Evolutionary conservation across 768 basidiomycete genomes (phyloP).

Genomic region (Pleurotus platypus): DNA sequence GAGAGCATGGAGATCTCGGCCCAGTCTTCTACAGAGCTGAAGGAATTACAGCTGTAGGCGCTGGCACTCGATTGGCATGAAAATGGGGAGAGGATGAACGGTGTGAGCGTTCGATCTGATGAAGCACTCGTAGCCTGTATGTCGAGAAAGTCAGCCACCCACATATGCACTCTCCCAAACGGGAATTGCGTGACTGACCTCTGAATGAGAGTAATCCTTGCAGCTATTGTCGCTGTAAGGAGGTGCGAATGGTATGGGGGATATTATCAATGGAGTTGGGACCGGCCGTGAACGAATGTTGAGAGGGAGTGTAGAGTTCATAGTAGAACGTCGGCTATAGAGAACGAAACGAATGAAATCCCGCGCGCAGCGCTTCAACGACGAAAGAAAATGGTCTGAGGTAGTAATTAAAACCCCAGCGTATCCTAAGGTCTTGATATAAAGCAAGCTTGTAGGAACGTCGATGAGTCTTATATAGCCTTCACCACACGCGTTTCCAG

Average conservation of each 20-base stretch:
- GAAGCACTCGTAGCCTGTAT: not conserved
- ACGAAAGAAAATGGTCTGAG: not conserved
- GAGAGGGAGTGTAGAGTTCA: constrained; percentile 1
- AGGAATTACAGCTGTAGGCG: constrained; percentile 1
- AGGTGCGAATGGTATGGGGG: not conserved
- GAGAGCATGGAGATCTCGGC: constrained; percentile 3
- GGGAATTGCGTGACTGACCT: not conserved
- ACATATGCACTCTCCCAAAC: not conserved
- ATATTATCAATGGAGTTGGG: constrained; percentile 2
- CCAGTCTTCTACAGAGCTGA: constrained; percentile 6
- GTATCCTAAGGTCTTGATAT: not conserved
- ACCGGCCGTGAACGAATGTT: constrained; percentile 6
- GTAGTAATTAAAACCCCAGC: not conserved
- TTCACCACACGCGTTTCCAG: not conserved
- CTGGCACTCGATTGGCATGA: constrained; percentile 1
- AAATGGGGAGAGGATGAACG: not conserved
- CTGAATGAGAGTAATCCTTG: not conserved
- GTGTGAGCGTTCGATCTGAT: constrained; percentile 2
- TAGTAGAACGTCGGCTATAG: not conserved
- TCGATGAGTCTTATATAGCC: not conserved
- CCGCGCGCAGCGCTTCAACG: constrained; percentile 3
- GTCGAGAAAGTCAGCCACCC: not conserved
- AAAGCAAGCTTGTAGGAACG: not conserved
- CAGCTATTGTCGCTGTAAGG: not conserved
- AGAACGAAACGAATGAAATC: not conserved